A percentile compares a stretch with the other conserved stretches of the same genome.
Conservation (phyloP, 1,139 yeast genomes). For the Pichia sp. region DNA sequence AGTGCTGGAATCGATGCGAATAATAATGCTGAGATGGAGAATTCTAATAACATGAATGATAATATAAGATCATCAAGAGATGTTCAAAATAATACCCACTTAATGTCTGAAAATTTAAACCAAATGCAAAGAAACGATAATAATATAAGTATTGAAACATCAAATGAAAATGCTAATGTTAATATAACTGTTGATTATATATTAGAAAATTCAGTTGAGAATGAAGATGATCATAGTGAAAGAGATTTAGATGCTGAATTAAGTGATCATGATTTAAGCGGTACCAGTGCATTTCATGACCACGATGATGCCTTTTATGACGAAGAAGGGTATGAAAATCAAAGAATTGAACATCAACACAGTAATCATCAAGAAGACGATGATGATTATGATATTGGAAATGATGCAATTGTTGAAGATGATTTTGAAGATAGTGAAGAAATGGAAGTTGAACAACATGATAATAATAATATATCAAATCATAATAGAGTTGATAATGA, state of each 20-base stretch:
- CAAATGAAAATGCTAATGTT: not conserved
- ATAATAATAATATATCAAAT: not conserved
- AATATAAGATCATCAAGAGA: not conserved
- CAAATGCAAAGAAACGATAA: slow-evolving; percentile 8
- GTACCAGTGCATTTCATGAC: slow-evolving; percentile 20
- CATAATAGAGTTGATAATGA: not conserved
- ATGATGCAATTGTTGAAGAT: slow-evolving; percentile 6
- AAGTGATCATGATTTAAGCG: slow-evolving; percentile 36
- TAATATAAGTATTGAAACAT: not conserved
- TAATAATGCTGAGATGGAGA: slow-evolving; percentile 9
- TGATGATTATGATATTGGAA: slow-evolving; percentile 1
- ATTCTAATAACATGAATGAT: not conserved
- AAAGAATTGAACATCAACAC: not conserved
- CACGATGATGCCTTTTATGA: slow-evolving; percentile 7
- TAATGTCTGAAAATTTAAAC: slow-evolving; percentile 12
- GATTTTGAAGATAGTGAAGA: not conserved
- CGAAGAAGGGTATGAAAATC: slow-evolving; percentile 27
- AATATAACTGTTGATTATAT: slow-evolving; percentile 2
- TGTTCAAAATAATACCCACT: slow-evolving; percentile 1
- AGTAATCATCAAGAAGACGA: not conserved
- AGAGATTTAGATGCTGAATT: slow-evolving; percentile 44
- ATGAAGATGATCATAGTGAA: slow-evolving; percentile 14
- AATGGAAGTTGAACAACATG: not conserved
- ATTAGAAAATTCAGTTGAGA: slow-evolving; percentile 2
- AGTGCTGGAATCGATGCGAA: slow-evolving; percentile 1